Percentiles rank a stretch among this genome's conserved stretches.
These are phyloP conservation scores for Evansstolkia leycettana DNA, from an alignment of 495 filamentous ascomycete genomes.

Conservation along the genomic window DNA sequence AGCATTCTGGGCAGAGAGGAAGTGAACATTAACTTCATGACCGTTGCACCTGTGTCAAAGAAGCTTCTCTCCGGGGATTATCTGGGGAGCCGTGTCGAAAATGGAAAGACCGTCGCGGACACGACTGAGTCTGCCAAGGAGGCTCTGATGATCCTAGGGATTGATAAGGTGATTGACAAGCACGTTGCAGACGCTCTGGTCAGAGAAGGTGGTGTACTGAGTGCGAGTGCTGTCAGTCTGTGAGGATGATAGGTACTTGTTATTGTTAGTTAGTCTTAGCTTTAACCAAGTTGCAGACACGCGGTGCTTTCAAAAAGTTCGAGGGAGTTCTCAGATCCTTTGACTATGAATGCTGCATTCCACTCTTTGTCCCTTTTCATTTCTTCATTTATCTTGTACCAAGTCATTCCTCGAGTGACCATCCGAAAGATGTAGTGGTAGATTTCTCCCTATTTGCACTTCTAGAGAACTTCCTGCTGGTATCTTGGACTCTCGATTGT, in stretches of 20 bases:
- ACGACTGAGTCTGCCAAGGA: conserved; percentile 19
- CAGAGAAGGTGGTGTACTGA: conserved; percentile 45
- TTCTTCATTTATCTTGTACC: too few species aligned
- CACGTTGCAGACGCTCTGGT: conserved; percentile 42
- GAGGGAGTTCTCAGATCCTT: too few species aligned
- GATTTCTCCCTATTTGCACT: too few species aligned
- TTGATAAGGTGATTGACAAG: conserved; percentile 42
- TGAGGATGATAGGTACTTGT: conserved; percentile 6
- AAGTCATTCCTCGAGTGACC: too few species aligned
- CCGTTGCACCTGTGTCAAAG: conserved; percentile 40
- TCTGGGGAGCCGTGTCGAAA: conserved; percentile 4
- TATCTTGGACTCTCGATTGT: too few species aligned
- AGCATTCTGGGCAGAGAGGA: conserved; percentile 45
- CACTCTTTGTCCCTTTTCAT: too few species aligned
- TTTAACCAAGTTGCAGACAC: too few species aligned
- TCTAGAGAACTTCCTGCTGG: too few species aligned
- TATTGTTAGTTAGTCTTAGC: too few species aligned
- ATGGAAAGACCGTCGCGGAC: conserved; percentile 2
- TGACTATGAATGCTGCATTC: too few species aligned
- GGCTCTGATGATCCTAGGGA: conserved; percentile 62
- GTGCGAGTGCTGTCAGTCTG: conserved; percentile 46
- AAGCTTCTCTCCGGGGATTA: conserved; percentile 7
- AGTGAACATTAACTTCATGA: conserved; percentile 64
- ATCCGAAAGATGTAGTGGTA: too few species aligned
- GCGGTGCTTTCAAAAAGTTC: too few species aligned